Evolutionary conservation across 2,329 filamentous ascomycete species (phyloP).

Genomic region (Calonectria naviculata): DNA sequence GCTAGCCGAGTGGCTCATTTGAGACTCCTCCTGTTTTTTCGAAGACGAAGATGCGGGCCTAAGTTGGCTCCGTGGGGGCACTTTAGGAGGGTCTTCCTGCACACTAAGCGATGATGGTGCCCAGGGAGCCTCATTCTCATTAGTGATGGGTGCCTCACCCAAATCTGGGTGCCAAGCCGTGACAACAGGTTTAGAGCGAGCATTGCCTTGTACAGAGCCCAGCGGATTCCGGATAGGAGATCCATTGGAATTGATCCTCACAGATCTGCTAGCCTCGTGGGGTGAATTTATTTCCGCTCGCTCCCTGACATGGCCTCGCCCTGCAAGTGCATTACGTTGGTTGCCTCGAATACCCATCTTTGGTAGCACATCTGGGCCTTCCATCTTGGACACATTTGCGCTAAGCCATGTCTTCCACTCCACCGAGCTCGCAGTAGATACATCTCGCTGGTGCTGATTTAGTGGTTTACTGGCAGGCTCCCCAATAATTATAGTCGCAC

Average conservation of each 20-base stretch:
- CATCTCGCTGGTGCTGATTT: slow-evolving; percentile 46
- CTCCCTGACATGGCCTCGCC: slow-evolving; percentile 59
- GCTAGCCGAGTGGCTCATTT: neutral
- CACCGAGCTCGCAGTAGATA: slow-evolving; percentile 57
- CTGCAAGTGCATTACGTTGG: slow-evolving; percentile 9
- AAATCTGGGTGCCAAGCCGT: neutral
- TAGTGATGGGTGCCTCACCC: neutral
- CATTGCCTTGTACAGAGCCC: slow-evolving; percentile 22
- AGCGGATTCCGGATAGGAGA: slow-evolving; percentile 23
- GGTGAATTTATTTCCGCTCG: slow-evolving; percentile 59
- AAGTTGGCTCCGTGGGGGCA: slow-evolving; percentile 32
- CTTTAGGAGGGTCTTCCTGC: slow-evolving; percentile 15
- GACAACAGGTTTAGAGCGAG: neutral
- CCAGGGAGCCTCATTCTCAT: slow-evolving; percentile 35
- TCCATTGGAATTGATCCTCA: neutral
- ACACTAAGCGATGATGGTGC: neutral
- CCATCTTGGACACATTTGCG: slow-evolving; percentile 60
- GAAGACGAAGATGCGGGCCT: slow-evolving; percentile 41
- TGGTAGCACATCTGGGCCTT: slow-evolving; percentile 38
- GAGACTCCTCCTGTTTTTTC: slow-evolving; percentile 18
- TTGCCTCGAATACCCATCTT: slow-evolving; percentile 21
- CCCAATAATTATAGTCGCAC: slow-evolving; percentile 16
- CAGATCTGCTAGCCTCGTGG: slow-evolving; percentile 15
- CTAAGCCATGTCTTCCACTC: slow-evolving; percentile 69
- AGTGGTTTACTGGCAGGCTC: slow-evolving; percentile 30